Evolutionary conservation across 2,329 filamentous ascomycete species (phyloP), one percentile per base, ranked within the genome.

Genomic region (Pezicula radicicola): DNA sequence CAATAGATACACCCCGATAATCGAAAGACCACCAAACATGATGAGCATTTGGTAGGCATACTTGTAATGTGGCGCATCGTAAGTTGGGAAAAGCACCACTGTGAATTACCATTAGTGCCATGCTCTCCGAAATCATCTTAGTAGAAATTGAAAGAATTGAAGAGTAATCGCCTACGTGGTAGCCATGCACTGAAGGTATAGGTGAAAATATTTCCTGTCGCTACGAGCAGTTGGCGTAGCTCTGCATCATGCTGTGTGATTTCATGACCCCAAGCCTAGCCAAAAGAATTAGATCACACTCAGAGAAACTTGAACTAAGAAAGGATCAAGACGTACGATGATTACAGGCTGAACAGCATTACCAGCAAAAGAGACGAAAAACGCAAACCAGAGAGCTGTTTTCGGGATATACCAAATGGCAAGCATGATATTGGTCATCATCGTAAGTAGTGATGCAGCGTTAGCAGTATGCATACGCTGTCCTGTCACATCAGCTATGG

Each of bases 31-130:
- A 12, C 65, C 66, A 46, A 65, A 68, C 4, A 68, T 41, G n/a
- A 68, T 66, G 36, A 66, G 43, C n/a, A 68, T 56, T 49, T 68
- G 66, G 41, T 69, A 69, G 1, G 63, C 66, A 41, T 68, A 68
- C 30, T 64, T 62, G 51, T 69, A 69, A n/a, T 66, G 59, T 4
- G 67, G 66, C 1, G 67, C 66, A 46, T 68, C 63, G 43, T 69
- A 66, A 0, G 66, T 67, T 7, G 66, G 66, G 46, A 68, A 69
- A 2, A 69, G 53, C 4, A 64, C 62, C 41, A 65, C 60, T 66
- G 33, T 18, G 25, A 5, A 50, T 43, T 21, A 36, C 9, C 8
- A 15, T 21, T 50, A 19, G 40, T n/a, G 25, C 7, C 16, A 9
- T 18, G 40, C 33, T 15, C 35, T n/a, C 12, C 7, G 12, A 12